Conservation (phyloP, 2,329 filamentous ascomycete genomes). For the Neurospora sp. region DNA sequence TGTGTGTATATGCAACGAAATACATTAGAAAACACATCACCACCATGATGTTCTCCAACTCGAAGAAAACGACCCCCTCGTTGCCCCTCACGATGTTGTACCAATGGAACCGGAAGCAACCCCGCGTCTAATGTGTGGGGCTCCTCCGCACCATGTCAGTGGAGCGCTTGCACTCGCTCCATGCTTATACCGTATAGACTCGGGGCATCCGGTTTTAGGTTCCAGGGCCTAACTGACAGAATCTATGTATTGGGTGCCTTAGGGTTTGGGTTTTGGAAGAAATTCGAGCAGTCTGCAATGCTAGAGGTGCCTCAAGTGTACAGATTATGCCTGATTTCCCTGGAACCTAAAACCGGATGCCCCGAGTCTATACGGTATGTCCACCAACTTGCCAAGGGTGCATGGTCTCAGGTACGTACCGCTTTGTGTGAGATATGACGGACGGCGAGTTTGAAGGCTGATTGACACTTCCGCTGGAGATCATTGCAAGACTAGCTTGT, state of each 20-base stretch:
- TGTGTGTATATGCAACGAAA: too few species aligned
- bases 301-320: too few species aligned
- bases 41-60: background rate
- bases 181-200: background rate
- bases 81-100: background rate
- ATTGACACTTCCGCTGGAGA: background rate
- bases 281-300: too few species aligned
- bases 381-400: background rate
- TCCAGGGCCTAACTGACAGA: too few species aligned
- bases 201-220: too few species aligned
- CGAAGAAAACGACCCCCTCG: background rate
- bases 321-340: too few species aligned
- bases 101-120: background rate
- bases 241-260: too few species aligned
- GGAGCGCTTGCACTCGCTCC: background rate
- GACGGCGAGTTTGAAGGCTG: background rate
- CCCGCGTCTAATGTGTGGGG: background rate
- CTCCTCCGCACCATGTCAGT: background rate
- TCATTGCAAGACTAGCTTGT: background rate
- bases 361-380: too few species aligned
- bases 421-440: background rate
- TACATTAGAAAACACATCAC: background rate
- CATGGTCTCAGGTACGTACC: background rate
- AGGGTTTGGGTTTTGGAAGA: too few species aligned
- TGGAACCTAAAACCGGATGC: too few species aligned